Evolutionary conservation across 305 asterid species (phyloP), one percentile per base, ranked within the genome.

Genomic region (Solanum chacoense): DNA sequence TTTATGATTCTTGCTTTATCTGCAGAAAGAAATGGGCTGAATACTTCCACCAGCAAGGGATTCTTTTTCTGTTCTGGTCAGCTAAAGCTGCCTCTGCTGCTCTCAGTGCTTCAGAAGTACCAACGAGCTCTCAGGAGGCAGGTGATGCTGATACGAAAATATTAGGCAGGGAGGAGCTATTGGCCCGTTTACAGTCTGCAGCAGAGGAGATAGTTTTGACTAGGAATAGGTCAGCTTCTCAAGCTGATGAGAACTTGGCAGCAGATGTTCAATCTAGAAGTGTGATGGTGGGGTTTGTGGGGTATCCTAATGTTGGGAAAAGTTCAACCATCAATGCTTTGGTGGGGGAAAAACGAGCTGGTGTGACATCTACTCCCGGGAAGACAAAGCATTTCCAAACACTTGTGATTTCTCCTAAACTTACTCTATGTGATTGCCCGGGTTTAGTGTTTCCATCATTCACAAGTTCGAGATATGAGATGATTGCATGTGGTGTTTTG

Each of bases 341-440:
- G 91, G 99, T 97, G 7, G 99, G 99, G 55, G 99, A 88, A 91
- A 97, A 97, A 89, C 91, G 92, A 86, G 94, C 99, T 1, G 99
- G 99, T 22, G 99, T 97, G 77, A 97, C 99, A 83, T 96, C 99
- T 24, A 97, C 99, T 88, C 98, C 99, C 1, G 99, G 99, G 88
- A 97, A 97, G 92, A 97, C 99, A 1, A 97, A 97, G 92, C 99
- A 97, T 91, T 97, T 97, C 89, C 99, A 97, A 87, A 97, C 99
- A 67, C 90, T 97, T 29, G 95, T 94, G 91, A 95, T 97, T 55
- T 96, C 99, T 1, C 98, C 95, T 45, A 94, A 92, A 91, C 98
- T 97, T 6, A 96, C 98, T 74, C 94, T 97, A n/a, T 97, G 99
- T 87, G 99, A 96, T 93, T 97, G 99, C 92, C 99, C 99, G 4